A percentile compares a stretch with the other conserved stretches of the same genome.
phyloP scores from a whole-genome alignment of 352 stramenopile species.

The Phytophthora uliginosa region DNA sequence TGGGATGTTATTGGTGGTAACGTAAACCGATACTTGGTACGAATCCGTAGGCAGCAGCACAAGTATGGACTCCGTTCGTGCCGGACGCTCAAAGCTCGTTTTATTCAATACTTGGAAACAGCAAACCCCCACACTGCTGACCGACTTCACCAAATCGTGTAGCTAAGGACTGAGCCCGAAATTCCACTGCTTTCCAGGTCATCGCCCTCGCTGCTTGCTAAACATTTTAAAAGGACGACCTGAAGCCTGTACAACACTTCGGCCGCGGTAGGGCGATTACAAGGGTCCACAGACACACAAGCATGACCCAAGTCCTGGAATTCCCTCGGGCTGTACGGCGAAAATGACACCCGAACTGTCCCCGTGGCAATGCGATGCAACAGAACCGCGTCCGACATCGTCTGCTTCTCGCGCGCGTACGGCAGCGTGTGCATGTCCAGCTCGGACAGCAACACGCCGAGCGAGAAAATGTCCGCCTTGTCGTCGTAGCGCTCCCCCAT shows the following conservation, averaged over 20 bases:
- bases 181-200: too few species aligned
- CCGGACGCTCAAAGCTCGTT: too few species aligned
- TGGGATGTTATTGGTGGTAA: too few species aligned
- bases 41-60: too few species aligned
- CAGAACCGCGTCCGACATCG: conserved; percentile 20
- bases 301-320: conserved; percentile 9
- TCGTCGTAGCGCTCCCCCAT: conserved; percentile 23
- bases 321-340: conserved; percentile 10
- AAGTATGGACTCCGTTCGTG: too few species aligned
- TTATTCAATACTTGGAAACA: not conserved
- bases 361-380: conserved; percentile 12
- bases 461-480: conserved; percentile 24
- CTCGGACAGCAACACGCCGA: conserved; percentile 19
- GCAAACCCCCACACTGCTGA: not conserved
- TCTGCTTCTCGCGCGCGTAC: conserved; percentile 11
- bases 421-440: conserved; percentile 18
- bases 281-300: conserved; percentile 12
- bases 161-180: too few species aligned
- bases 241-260: conserved; percentile 23
- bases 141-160: not conserved
- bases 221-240: conserved; percentile 1
- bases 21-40: too few species aligned
- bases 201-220: not conserved
- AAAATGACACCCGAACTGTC: conserved; percentile 10
- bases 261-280: conserved; percentile 12